Evolutionary conservation across 2,329 filamentous ascomycete species (phyloP), one percentile per base, ranked within the genome.

Genomic region (Calonectria multiphialidica): DNA sequence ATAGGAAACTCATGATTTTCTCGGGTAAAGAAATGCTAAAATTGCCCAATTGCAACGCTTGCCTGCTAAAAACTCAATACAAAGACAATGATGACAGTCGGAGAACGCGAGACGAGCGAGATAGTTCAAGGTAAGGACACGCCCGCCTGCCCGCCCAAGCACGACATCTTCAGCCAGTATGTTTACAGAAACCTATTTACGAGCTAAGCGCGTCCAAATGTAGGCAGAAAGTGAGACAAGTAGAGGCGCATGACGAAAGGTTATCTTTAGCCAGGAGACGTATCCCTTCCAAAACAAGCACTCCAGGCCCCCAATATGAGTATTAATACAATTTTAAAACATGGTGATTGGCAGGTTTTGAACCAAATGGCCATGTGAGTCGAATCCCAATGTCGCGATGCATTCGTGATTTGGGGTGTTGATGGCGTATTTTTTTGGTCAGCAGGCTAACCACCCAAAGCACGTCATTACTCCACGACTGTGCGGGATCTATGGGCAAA

Each of bases 321-420:
- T 18, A 28, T 6, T 62, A 6, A 4, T 35, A 28, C n/a, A 10
- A 40, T 35, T 37, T 59, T 40, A 12, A 28, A 18, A 16, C 2
- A 44, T 18, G 4, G 16, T 61, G 44, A 68, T 68, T 68, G 66
- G 53, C 18, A 68, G 66, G 5, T 33, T 16, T 25, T 68, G 55
- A 68, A 33, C 44, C 53, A 50, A 21, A 25, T 23, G 53, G 18
- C 30, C 66, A 50, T 50, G 44, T 68, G 66, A 50, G 35, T 21
- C 33, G 35, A 18, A 37, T 37, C 18, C 44, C 37, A 50, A 68
- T 68, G 66, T 62, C 66, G 66, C 59, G 55, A 68, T 68, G 53
- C 40, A 61, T 45, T 68, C 66, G 66, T 61, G 66, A 68, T 68
- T 50, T n/a, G 55, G 25, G 66, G 66, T 23, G 53, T 23, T 16